Evolutionary conservation across 1,284 basidiomycete species (phyloP).

Genomic region (Paramarasmius palmivorus): DNA sequence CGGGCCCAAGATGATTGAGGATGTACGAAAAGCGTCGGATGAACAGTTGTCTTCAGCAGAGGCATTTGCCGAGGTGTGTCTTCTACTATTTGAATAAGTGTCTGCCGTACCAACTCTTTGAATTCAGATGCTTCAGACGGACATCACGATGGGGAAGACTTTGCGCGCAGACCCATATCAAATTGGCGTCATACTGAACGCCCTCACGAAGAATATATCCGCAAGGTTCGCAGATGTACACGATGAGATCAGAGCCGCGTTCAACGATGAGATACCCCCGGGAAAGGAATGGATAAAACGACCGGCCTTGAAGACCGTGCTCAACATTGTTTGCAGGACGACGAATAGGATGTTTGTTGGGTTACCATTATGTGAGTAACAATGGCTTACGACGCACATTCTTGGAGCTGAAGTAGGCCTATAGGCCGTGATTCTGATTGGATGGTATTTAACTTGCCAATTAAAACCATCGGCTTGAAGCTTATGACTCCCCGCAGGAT

Average conservation of each 20-base stretch:
- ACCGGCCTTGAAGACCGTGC: constrained; percentile 15
- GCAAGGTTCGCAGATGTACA: constrained; percentile 2
- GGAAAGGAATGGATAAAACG: constrained; percentile 30
- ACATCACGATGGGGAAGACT: constrained; percentile 14
- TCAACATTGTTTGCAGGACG: constrained; percentile 24
- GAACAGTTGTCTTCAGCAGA: constrained; percentile 29
- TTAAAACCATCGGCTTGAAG: background rate
- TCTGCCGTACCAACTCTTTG: constrained; percentile 19
- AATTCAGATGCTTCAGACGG: constrained; percentile 12
- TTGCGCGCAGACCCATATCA: constrained; percentile 18
- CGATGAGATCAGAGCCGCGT: constrained; percentile 7
- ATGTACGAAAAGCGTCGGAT: constrained; percentile 32
- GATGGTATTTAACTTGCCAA: background rate
- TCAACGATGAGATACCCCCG: constrained; percentile 8
- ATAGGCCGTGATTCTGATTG: constrained; percentile 6
- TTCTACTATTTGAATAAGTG: background rate
- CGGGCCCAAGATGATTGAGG: constrained; percentile 29
- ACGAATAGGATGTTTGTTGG: constrained; percentile 35
- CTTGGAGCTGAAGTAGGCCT: no score
- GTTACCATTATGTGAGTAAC: constrained; percentile 31
- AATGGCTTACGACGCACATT: background rate
- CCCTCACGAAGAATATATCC: constrained; percentile 3
- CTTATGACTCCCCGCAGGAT: constrained; percentile 1
- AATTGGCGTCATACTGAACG: constrained; percentile 5
- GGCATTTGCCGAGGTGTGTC: constrained; percentile 25